Percentiles rank a stretch among this genome's conserved stretches.
Conservation (phyloP, 805 yeast genomes). For the Teunomyces aglyptinius region DNA sequence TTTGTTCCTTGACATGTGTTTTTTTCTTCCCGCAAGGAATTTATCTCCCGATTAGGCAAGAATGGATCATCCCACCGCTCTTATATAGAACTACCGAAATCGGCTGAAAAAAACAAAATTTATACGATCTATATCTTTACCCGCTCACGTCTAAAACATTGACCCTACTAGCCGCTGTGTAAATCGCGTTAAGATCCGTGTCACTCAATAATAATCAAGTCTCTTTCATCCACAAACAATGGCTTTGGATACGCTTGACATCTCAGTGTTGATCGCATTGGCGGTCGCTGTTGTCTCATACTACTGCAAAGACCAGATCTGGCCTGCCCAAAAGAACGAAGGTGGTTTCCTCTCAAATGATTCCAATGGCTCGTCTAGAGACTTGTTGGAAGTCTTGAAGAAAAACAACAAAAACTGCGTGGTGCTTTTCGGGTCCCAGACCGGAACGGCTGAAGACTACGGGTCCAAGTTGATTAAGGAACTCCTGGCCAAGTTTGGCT, state of each 20-base stretch:
- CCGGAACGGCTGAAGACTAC: constrained; percentile 98
- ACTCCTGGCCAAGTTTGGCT: constrained; percentile 73
- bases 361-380: constrained; percentile 47
- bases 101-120: not conserved
- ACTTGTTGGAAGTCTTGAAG: constrained; percentile 55
- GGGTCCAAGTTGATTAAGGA: constrained; percentile 90
- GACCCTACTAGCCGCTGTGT: not conserved
- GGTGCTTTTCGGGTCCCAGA: constrained; percentile 90
- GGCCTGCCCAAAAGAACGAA: constrained; percentile 27
- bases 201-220: too few relatives aligned
- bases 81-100: not conserved
- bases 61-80: constrained; percentile 1
- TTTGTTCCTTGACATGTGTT: not conserved
- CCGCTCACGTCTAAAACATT: not conserved
- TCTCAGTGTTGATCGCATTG: constrained; percentile 62
- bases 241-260: constrained; percentile 73
- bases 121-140: not conserved
- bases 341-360: constrained; percentile 26
- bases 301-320: constrained; percentile 57
- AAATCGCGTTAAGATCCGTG: not conserved
- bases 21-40: not conserved
- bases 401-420: constrained; percentile 70
- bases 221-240: constrained; percentile 18
- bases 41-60: constrained; percentile 4
- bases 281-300: constrained; percentile 65